Base-by-base conservation (phyloP, 768 basidiomycete genomes). In the Lactarius hengduanensis region DNA sequence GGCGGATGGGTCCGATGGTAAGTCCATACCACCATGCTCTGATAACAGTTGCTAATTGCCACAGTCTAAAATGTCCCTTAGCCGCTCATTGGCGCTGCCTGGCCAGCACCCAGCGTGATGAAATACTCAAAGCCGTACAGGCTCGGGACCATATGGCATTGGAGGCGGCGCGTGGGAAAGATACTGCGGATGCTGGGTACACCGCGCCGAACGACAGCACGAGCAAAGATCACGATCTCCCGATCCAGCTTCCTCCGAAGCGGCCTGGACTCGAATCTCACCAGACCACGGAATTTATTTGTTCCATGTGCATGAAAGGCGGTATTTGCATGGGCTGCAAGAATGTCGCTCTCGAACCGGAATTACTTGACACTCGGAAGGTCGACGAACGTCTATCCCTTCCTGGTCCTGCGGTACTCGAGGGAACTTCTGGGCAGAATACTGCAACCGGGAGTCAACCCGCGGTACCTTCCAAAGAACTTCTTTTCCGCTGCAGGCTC, bases 1-100 rank as follows among this genome's bases (percentile, higher is more conserved):
- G 92, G 92, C 15, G 92, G 92, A 32, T 95, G 92, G 92, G 85
- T 94, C 69, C 82, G 85, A 77, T 95, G 92, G 91, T 91, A 74
- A 63, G 83, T 77, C 55, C 36, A 30, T 38, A 5, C 60, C 54
- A 38, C 62, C 20, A 58, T 22, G 26, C 20, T 32, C 26, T 59
- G n/a, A n/a, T 62, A 6, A 53, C 54, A 56, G 54, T 61, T 53
- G 38, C 47, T 20, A 43, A 66, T 50, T 57, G 74, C 10, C 75
- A 41, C 64, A 93, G 91, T 73, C 80, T 92, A 50, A 89, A 86
- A 74, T 95, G 92, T 67, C 88, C 90, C 16, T 85, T 92, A 54
- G 80, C 82, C 26, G 84, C 84, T 45, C 92, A 94, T 73, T 94
- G 90, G 90, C 82, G 76, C 43, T 94, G 92, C 73, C 78, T 94